Evolutionary conservation across 1,139 yeast species (phyloP).

Genomic region (Wickerhamiella pararugosa): DNA sequence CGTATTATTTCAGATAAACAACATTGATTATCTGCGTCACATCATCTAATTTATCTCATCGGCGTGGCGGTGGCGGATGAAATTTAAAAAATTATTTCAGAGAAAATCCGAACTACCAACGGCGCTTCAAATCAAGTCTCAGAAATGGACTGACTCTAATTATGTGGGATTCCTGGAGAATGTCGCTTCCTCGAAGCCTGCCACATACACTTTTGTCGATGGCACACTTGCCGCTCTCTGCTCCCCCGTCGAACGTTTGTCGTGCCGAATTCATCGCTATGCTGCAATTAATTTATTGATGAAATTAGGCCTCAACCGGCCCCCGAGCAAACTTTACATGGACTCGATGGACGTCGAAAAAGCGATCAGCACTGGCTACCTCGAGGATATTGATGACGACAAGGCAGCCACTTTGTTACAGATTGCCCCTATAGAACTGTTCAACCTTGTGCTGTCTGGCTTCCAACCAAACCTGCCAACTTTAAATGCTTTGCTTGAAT

Average conservation of each 20-base stretch:
- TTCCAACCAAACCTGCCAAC: neutral
- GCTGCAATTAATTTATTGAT: conserved; percentile 5
- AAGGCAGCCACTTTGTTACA: neutral
- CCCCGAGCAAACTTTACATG: neutral
- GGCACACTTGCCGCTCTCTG: conserved; percentile 8
- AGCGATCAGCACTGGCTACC: conserved; percentile 1
- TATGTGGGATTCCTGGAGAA: conserved; percentile 7
- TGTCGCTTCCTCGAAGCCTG: neutral
- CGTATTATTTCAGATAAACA: too few species aligned
- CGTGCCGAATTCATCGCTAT: conserved; percentile 8
- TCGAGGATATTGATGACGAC: neutral
- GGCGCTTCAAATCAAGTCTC: conserved; percentile 7
- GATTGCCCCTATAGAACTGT: neutral
- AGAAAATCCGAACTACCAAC: conserved; percentile 7
- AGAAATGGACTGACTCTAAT: conserved; percentile 6
- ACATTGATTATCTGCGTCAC: too few species aligned
- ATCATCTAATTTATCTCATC: too few species aligned
- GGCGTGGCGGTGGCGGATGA: too few species aligned
- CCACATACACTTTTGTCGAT: conserved; percentile 1
- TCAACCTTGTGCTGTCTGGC: neutral
- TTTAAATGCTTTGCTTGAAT: neutral
- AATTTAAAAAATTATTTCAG: too few species aligned
- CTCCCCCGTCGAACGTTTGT: conserved; percentile 5
- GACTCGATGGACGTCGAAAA: neutral
- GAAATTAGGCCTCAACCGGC: conserved; percentile 3